phyloP scores from a whole-genome alignment of 805 yeast species.

The Geotrichum ghanense region DNA sequence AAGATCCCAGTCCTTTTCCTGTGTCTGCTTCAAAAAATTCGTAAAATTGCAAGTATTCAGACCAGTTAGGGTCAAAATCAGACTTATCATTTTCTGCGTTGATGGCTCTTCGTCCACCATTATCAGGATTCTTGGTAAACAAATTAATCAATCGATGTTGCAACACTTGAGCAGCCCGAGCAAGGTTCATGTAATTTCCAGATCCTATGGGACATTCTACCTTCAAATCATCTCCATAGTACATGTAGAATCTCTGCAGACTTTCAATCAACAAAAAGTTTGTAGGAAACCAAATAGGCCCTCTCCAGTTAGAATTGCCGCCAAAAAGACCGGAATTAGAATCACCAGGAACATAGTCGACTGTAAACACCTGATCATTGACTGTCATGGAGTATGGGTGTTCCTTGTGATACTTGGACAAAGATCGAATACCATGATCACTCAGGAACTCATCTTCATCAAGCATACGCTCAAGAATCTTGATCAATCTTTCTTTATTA shows the following conservation, averaged over 20 bases:
- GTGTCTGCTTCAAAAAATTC: conserved; percentile 93
- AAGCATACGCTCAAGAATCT: conserved; percentile 68
- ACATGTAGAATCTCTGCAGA: conserved; percentile 72
- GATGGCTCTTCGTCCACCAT: conserved; percentile 54
- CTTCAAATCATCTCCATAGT: conserved; percentile 76
- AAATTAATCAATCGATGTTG: conserved; percentile 76
- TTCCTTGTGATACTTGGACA: conserved; percentile 75
- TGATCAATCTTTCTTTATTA: conserved; percentile 61
- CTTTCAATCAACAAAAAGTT: conserved; percentile 80
- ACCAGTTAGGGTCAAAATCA: conserved; percentile 59
- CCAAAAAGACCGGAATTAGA: conserved; percentile 92
- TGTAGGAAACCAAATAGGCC: conserved; percentile 95
- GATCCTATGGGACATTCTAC: conserved; percentile 84
- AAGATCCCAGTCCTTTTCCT: conserved; percentile 87
- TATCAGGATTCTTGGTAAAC: conserved; percentile 51
- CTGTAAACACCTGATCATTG: conserved; percentile 58
- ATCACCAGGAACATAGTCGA: conserved; percentile 75
- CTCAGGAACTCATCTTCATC: conserved; percentile 82
- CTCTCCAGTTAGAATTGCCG: conserved; percentile 95
- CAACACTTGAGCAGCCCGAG: conserved; percentile 82
- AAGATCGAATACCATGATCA: conserved; percentile 74
- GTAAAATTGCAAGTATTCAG: conserved; percentile 65
- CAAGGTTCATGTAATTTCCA: conserved; percentile 63
- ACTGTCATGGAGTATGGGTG: conserved; percentile 80
- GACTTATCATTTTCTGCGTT: conserved; percentile 39